Evolutionary conservation across 179 eudicot species (phyloP), one percentile per base, ranked within the genome.

Genomic region (Spinacia oleracea): DNA sequence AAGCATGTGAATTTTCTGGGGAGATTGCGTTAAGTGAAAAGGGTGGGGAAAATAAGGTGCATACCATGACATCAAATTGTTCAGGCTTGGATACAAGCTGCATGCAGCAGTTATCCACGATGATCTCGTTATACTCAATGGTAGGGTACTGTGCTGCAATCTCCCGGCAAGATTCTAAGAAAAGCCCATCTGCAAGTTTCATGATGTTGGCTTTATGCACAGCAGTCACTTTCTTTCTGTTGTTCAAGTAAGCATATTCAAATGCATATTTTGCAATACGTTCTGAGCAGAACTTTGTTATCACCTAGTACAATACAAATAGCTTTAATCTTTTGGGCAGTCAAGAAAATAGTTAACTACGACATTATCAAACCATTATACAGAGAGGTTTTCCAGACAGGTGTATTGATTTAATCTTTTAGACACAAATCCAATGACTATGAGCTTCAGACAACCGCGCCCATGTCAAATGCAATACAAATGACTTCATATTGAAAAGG

Each of bases 61-160:
- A 11, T n/a, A 96, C 99, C 99, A 96, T 96, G 71, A 96, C 99
- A 80, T 96, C 99, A 85, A 96, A 96, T 78, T 96, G 99, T 83
- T 96, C 99, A 68, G 99, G 99, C 83, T 87, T 96, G 42, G 96
- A 85, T 74, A 96, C 99, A 75, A 96, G 97, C 81, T 96, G 99
- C 99, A 96, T 96, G 90, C 97, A 96, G 85, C 99, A 96, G 81
- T 96, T 96, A 81, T 96, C 99, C 65, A 96, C 98, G 29, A 96
- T 93, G 73, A 96, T 86, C 83, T 96, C 98, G 69, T 86, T 84
- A 84, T 93, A 94, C 77, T 90, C 84, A 46, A 94, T 94, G 67
- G 89, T 77, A 55, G 98, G 97, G 80, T 94, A 94, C 42, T 87
- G 84, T 77, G 86, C 81, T 25, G 98, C 93, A 46, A 94, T 73